Percentiles rank a stretch among this genome's conserved stretches.
These are phyloP conservation scores for Echinosophora koreensis DNA, from an alignment of 306 rosid genomes.

Conservation along the genomic window DNA sequence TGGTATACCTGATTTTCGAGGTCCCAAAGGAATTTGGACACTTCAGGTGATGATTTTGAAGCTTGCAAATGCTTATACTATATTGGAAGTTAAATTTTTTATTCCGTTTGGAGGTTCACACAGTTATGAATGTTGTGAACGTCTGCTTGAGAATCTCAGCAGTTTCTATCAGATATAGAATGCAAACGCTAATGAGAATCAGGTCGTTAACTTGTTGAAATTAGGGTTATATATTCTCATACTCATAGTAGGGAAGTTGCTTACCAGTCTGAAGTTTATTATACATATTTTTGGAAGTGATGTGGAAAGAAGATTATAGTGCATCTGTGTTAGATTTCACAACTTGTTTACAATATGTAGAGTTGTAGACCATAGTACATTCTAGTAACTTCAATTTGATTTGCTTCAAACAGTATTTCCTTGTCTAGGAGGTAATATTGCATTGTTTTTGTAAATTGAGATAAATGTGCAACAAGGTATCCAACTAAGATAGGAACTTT, in stretches of 20 bases:
- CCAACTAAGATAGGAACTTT: conserved; percentile 9
- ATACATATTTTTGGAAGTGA: neutral
- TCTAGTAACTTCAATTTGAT: conserved; percentile 20
- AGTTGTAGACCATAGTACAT: neutral
- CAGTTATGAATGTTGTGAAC: conserved; percentile 30
- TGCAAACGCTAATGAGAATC: conserved; percentile 31
- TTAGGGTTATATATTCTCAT: neutral
- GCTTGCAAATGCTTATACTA: conserved; percentile 16
- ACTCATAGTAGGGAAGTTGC: conserved; percentile 5
- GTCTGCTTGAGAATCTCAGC: conserved; percentile 23
- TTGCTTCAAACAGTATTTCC: conserved; percentile 16
- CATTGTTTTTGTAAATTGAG: neutral
- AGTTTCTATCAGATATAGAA: conserved; percentile 6
- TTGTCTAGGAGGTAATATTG: neutral
- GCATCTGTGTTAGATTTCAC: neutral
- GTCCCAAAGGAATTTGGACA: conserved; percentile 98
- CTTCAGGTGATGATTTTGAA: conserved; percentile 74
- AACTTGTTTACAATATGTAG: neutral
- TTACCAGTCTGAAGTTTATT: conserved; percentile 4
- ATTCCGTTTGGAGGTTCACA: conserved; percentile 17
- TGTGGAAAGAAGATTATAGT: neutral
- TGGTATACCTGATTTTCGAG: conserved; percentile 99
- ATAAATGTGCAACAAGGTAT: conserved; percentile 28
- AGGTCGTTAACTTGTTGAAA: conserved; percentile 1
- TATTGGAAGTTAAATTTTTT: neutral